These are phyloP conservation scores for Drechmeria coniospora DNA, from an alignment of 2,329 filamentous ascomycete species.

Conservation along the genomic window DNA sequence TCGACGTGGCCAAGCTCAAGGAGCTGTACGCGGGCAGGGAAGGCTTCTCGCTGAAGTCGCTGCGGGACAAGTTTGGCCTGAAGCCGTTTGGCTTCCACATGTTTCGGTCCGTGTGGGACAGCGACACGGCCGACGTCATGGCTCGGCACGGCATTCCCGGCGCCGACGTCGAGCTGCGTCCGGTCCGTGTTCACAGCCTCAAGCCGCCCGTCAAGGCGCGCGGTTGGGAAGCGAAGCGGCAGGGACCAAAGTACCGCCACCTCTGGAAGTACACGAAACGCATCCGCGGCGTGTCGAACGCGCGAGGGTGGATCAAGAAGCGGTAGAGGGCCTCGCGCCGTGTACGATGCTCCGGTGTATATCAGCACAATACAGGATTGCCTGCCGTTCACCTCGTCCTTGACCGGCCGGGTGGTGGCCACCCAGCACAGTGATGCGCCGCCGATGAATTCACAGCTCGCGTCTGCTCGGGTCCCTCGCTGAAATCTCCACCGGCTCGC, in stretches of 20 bases:
- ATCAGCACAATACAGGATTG: too few relatives aligned
- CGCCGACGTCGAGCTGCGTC: conserved; percentile 71
- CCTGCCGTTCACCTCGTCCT: too few relatives aligned
- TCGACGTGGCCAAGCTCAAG: conserved; percentile 44
- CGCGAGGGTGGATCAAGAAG: conserved; percentile 25
- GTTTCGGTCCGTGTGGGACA: conserved; percentile 85
- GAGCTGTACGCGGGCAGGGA: conserved; percentile 40
- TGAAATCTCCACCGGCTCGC: too few relatives aligned
- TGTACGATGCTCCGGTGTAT: conserved; percentile 1
- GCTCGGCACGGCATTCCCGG: conserved; percentile 57
- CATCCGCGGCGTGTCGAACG: conserved; percentile 31
- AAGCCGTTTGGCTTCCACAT: conserved; percentile 68
- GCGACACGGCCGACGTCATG: conserved; percentile 79
- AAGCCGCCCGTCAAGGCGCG: conserved; percentile 45
- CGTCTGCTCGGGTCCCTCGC: too few relatives aligned
- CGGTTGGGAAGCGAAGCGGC: conserved; percentile 51
- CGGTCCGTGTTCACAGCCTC: conserved; percentile 56
- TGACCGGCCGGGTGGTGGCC: too few relatives aligned
- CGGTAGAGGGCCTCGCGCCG: conserved; percentile 12
- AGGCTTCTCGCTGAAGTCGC: conserved; percentile 59
- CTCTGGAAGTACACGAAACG: conserved; percentile 51
- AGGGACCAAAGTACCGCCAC: conserved; percentile 48
- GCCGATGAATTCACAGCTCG: too few relatives aligned
- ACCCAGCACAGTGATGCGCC: too few relatives aligned
- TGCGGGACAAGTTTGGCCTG: conserved; percentile 54